Evolutionary conservation across 2,329 filamentous ascomycete species (phyloP).

Genomic region (Ophiobolus disseminans): DNA sequence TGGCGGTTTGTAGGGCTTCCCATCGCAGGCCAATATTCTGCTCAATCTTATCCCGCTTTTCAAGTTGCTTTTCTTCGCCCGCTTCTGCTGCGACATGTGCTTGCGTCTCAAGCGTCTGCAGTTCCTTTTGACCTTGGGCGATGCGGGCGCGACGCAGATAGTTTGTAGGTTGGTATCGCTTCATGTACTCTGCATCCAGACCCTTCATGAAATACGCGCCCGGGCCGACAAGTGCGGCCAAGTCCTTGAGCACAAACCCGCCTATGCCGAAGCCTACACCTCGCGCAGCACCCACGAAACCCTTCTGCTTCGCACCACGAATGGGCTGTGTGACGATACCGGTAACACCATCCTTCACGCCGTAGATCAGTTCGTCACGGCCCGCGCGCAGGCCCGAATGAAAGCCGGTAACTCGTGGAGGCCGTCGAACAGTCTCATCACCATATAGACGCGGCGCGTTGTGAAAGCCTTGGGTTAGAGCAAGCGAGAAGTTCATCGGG

Average conservation of each 20-base stretch:
- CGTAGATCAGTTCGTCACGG: constrained; percentile 66
- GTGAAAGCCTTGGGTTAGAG: constrained; percentile 72
- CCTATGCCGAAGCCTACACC: constrained; percentile 68
- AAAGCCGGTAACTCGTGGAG: constrained; percentile 69
- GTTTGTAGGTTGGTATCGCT: constrained; percentile 60
- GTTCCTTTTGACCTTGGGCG: constrained; percentile 58
- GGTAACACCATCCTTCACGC: constrained; percentile 70
- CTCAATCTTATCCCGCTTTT: constrained; percentile 43
- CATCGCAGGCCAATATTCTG: constrained; percentile 29
- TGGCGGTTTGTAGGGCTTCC: constrained; percentile 30
- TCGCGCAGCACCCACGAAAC: constrained; percentile 60
- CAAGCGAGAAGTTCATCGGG: constrained; percentile 67
- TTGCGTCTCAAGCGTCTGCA: constrained; percentile 25
- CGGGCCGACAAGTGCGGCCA: constrained; percentile 67
- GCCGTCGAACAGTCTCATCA: constrained; percentile 71
- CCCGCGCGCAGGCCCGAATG: constrained; percentile 67
- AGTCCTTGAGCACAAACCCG: constrained; percentile 70
- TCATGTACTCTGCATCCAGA: constrained; percentile 65
- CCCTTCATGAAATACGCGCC: constrained; percentile 70
- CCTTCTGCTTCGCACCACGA: constrained; percentile 63
- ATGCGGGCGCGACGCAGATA: constrained; percentile 66
- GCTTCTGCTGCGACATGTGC: constrained; percentile 13
- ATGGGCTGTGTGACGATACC: constrained; percentile 68
- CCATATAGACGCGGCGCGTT: constrained; percentile 75
- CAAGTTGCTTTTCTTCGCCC: constrained; percentile 9